Base-by-base conservation (phyloP, 2,329 filamentous ascomycete genomes). In the Colletotrichum sansevieriae region DNA sequence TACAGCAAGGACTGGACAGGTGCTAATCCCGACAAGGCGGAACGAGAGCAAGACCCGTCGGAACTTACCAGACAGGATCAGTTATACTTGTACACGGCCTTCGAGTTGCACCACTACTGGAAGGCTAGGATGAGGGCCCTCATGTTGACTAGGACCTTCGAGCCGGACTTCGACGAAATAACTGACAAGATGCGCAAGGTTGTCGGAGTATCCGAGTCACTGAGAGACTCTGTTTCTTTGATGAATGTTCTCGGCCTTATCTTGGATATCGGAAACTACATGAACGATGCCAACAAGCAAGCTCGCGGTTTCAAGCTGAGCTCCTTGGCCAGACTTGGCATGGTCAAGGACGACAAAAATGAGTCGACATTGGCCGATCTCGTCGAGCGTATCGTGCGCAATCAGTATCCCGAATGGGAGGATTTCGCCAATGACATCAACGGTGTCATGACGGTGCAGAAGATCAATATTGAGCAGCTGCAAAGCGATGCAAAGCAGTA, bases 271-370 rank as follows among this genome's bases (percentile, higher is more conserved):
- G 96, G 96, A 80, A 99, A 99, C 81, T 99, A 97, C 86, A 99
- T 99, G 96, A 99, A 99, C 84, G 96, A 98, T 78, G 92, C 95
- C 63, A 98, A 98, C 83, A 99, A 99, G 83, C 96, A 98, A 82
- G 96, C 96, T 4, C 93, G 92, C 66, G 96, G 96, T 71, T 99
- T 99, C 90, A 99, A 99, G 84, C 89, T 99, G 13, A 96, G 94
- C 76, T 98, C 96, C 6, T 90, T 99, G 56, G 93, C 93, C 33
- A 90, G 96, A 63, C 84, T 99, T 63, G 95, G 92, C 70, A 98
- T 99, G 95, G 93, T 98, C 76, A 99, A 99, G 83, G 96, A 99
- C 77, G 94, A 97, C 83, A 98, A 98, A 87, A 99, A 99, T 80
- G 92, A 98, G 80, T 95, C 94, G 1, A 98, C 94, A 0, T 92